phyloP scores from a whole-genome alignment of 73 alveolate genomes.

The Paramecium caudatum region DNA sequence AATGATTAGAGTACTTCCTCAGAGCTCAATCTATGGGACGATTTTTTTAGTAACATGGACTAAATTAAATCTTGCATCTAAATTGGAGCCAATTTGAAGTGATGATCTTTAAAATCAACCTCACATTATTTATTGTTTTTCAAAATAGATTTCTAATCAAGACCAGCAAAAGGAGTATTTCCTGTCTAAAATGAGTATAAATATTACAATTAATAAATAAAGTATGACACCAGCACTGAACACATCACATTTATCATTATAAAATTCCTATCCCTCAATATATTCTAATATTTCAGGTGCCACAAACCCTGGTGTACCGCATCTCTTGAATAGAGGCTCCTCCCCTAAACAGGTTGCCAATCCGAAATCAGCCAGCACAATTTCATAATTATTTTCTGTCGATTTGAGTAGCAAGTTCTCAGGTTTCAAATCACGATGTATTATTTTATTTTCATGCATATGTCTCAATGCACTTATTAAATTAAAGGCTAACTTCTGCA shows the following conservation, averaged over 20 bases:
- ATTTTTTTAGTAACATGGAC: slow-evolving; percentile 15
- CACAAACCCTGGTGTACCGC: slow-evolving; percentile 78
- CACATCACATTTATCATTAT: slow-evolving; percentile 67
- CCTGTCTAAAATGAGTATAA: slow-evolving; percentile 51
- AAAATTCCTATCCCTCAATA: slow-evolving; percentile 11
- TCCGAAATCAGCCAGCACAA: slow-evolving; percentile 73
- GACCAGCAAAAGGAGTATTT: slow-evolving; percentile 69
- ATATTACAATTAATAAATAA: slow-evolving; percentile 42
- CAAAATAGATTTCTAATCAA: slow-evolving; percentile 50
- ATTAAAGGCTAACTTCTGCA: slow-evolving; percentile 60
- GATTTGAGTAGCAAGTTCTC: slow-evolving; percentile 86
- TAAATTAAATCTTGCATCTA: not conserved
- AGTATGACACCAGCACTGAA: slow-evolving; percentile 73
- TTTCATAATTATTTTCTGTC: slow-evolving; percentile 72
- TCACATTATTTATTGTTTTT: slow-evolving; percentile 59
- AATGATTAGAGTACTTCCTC: not conserved
- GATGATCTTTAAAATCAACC: slow-evolving; percentile 53
- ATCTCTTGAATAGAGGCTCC: slow-evolving; percentile 66
- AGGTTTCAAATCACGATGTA: slow-evolving; percentile 94
- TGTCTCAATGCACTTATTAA: slow-evolving; percentile 87
- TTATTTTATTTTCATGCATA: slow-evolving; percentile 86
- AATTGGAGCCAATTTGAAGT: not conserved
- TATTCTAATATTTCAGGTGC: slow-evolving; percentile 74
- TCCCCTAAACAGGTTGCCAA: slow-evolving; percentile 40
- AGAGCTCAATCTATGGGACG: slow-evolving; percentile 33